These are phyloP conservation scores for Penicillium alfredii DNA, from an alignment of 495 filamentous ascomycete species.

Conservation along the genomic window DNA sequence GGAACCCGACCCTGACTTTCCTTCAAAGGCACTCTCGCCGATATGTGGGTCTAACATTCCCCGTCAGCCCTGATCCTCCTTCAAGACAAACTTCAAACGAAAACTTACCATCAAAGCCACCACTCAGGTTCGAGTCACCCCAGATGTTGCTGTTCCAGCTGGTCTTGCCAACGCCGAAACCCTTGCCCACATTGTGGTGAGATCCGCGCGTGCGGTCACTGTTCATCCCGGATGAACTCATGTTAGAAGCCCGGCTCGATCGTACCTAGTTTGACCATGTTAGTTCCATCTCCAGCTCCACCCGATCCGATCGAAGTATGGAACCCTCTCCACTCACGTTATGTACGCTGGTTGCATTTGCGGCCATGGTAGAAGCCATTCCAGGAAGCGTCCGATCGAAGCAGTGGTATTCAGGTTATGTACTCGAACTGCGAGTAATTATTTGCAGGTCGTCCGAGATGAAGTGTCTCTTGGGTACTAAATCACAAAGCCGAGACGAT, in stretches of 20 bases:
- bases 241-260: constrained; percentile 33
- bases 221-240: constrained; percentile 37
- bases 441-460: constrained; percentile 16
- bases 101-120: constrained; percentile 41
- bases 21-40: constrained; percentile 33
- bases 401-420: constrained; percentile 19
- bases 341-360: constrained; percentile 35
- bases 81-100: neutral
- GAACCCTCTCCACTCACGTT: constrained; percentile 24
- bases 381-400: constrained; percentile 17
- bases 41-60: constrained; percentile 26
- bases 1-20: constrained; percentile 60
- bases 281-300: constrained; percentile 1
- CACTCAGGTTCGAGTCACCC: constrained; percentile 48
- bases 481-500: constrained; percentile 15
- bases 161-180: constrained; percentile 40
- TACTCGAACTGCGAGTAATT: constrained; percentile 20
- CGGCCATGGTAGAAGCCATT: constrained; percentile 40
- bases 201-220: constrained; percentile 33
- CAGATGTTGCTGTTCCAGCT: constrained; percentile 58
- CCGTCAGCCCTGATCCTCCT: constrained; percentile 8
- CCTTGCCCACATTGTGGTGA: constrained; percentile 37
- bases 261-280: constrained; percentile 24
- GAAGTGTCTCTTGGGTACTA: constrained; percentile 5
- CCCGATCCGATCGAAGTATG: neutral